Evolutionary conservation across 176 grass and related monocot genomes (phyloP).

Genomic region (Aegilops tauschii): DNA sequence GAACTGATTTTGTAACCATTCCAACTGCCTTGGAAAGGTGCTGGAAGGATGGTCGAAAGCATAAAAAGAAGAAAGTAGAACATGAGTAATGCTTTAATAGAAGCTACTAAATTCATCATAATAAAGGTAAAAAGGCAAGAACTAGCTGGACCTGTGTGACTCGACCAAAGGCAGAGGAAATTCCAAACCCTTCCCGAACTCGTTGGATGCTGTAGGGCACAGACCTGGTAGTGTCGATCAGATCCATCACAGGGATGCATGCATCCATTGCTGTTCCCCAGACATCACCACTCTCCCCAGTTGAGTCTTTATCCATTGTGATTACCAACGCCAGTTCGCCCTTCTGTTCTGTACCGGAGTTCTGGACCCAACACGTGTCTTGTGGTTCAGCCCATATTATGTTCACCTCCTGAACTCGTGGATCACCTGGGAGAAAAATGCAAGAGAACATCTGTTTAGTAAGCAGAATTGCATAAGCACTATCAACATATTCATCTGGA

Average conservation of each 20-base stretch:
- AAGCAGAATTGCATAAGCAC: constrained; percentile 8
- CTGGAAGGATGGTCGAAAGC: constrained; percentile 23
- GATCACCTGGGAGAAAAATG: constrained; percentile 44
- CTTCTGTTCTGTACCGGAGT: constrained; percentile 33
- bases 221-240: constrained; percentile 64
- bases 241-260: constrained; percentile 63
- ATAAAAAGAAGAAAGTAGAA: neutral
- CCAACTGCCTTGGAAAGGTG: constrained; percentile 49
- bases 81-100: neutral
- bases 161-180: constrained; percentile 45
- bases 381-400: constrained; percentile 55
- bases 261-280: constrained; percentile 61
- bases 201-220: constrained; percentile 48
- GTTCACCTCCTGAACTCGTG: constrained; percentile 47
- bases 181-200: constrained; percentile 45
- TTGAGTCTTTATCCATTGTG: constrained; percentile 28
- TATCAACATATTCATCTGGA: neutral
- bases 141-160: constrained; percentile 36
- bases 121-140: constrained; percentile 2
- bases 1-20: constrained; percentile 59
- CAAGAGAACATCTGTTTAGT: constrained; percentile 9
- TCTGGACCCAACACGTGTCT: constrained; percentile 43
- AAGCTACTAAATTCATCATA: constrained; percentile 17
- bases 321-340: constrained; percentile 54
- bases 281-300: constrained; percentile 31